Conservation (phyloP, 768 basidiomycete species). For the Phanerochaete carnosa region DNA sequence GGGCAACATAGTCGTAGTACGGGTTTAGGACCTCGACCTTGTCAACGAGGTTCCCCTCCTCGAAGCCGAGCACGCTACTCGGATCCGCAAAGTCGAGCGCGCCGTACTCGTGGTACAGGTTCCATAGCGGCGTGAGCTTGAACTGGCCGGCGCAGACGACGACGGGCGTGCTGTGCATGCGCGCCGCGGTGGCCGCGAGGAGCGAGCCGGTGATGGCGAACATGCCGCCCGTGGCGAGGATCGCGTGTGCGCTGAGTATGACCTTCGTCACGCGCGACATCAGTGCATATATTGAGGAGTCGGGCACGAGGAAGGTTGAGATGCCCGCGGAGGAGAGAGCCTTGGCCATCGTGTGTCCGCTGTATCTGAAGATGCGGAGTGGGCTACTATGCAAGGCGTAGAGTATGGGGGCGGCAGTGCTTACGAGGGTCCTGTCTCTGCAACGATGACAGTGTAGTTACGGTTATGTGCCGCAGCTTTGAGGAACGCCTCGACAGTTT, state of each 20-base stretch:
- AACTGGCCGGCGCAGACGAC: conserved; percentile 95
- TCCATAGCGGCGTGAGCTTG: conserved; percentile 92
- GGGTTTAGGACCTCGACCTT: conserved; percentile 93
- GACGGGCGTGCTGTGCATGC: conserved; percentile 86
- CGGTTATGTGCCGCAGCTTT: conserved; percentile 86
- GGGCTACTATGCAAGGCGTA: neutral
- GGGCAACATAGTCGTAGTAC: conserved; percentile 94
- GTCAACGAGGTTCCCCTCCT: conserved; percentile 76
- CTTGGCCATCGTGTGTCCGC: conserved; percentile 81
- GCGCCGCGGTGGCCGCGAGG: conserved; percentile 82
- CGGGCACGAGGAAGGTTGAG: conserved; percentile 95
- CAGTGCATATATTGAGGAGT: conserved; percentile 92
- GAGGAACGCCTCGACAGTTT: conserved; percentile 90
- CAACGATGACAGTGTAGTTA: conserved; percentile 94
- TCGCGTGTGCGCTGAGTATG: conserved; percentile 90
- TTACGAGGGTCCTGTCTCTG: conserved; percentile 92
- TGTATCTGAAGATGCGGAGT: conserved; percentile 49
- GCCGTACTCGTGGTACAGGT: conserved; percentile 81
- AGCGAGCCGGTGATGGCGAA: conserved; percentile 86
- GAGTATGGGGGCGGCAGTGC: conserved; percentile 30
- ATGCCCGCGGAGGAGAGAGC: conserved; percentile 79
- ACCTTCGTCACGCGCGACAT: conserved; percentile 98
- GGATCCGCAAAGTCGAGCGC: conserved; percentile 78
- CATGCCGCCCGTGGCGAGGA: conserved; percentile 95
- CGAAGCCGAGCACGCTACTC: conserved; percentile 65